A percentile compares a stretch with the other conserved stretches of the same genome.
Evolutionary conservation across 2,329 filamentous ascomycete genomes (phyloP).

Genomic region (Capronia americana): DNA sequence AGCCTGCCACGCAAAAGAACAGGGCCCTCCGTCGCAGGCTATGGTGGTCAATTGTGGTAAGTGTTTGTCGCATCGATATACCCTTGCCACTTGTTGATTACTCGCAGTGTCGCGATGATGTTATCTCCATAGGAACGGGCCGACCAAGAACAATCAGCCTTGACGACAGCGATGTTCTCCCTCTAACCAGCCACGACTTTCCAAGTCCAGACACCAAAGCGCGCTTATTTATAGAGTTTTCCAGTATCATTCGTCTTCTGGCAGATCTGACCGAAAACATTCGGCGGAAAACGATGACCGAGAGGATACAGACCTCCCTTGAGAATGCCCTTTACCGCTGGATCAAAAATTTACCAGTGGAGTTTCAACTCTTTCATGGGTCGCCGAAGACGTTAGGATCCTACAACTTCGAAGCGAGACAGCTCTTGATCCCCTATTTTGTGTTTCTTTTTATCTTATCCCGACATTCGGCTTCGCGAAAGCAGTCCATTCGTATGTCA

Average conservation of each 20-base stretch:
- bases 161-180: constrained; percentile 22
- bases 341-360: constrained; percentile 34
- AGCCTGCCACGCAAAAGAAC: constrained; percentile 13
- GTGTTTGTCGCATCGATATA: neutral
- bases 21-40: constrained; percentile 29
- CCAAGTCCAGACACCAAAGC: constrained; percentile 13
- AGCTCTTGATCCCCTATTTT: constrained; percentile 32
- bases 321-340: constrained; percentile 27
- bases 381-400: constrained; percentile 10
- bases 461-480: constrained; percentile 42
- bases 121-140: constrained; percentile 28
- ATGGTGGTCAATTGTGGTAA: constrained; percentile 33
- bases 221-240: constrained; percentile 28
- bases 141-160: constrained; percentile 30
- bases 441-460: constrained; percentile 42
- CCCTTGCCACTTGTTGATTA: neutral
- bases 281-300: constrained; percentile 31
- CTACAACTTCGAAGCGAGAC: constrained; percentile 29
- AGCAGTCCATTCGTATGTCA: constrained; percentile 46
- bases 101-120: constrained; percentile 38
- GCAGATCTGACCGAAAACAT: constrained; percentile 29
- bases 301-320: neutral
- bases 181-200: constrained; percentile 23
- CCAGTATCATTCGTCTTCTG: constrained; percentile 22
- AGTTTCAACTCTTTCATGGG: constrained; percentile 25